Base-by-base conservation (phyloP, 371 early-diverging fungal species). In the Rhizopus sp. region DNA sequence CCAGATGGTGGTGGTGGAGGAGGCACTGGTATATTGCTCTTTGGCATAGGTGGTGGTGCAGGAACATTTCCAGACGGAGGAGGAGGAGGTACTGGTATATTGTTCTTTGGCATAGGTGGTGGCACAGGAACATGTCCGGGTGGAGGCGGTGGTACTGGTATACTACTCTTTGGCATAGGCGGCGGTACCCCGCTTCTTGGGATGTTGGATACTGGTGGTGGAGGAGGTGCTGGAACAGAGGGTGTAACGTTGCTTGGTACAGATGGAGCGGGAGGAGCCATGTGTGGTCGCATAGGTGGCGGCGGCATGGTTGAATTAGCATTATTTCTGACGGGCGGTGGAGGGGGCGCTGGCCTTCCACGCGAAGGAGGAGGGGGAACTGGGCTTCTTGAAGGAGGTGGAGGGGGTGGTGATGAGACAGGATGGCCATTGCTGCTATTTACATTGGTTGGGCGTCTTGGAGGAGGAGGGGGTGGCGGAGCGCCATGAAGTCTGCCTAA, bases 291-390 rank as follows among this genome's bases (percentile, higher is more conserved):
- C 12, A 51, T 50, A 30, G 37, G 35, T 16, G 44, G 23, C 7
- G 51, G 16, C 7, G 55, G 51, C 16, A 38, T 4, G 10, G 52
- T 3, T 2, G 13, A 7, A 16, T 42, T 50, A 23, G 23, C 23
- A 23, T 23, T 23, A 23, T 23, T 23, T 23, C 23, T 23, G 23
- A 23, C 23, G 2, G 23, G 23, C 2, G 80, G 77, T 13, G 79
- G 73, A 5, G 81, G 74, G 4, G 82, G 77, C 34, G 83, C 74
- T 16, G 63, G 60, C 23, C 33, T 34, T 15, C 38, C 15, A 45
- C 41, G 53, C 33, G 39, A 35, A 8, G 45, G 55, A 7, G 31
- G 37, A 12, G 54, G 54, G 23, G 57, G 66, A 9, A 60, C 59
- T 17, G 61, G 15, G 23, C 58, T 60, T 9, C 68, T 60, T 35